These are phyloP conservation scores for Saturnispora zaruensis DNA, from an alignment of 805 yeast species.

Conservation along the genomic window DNA sequence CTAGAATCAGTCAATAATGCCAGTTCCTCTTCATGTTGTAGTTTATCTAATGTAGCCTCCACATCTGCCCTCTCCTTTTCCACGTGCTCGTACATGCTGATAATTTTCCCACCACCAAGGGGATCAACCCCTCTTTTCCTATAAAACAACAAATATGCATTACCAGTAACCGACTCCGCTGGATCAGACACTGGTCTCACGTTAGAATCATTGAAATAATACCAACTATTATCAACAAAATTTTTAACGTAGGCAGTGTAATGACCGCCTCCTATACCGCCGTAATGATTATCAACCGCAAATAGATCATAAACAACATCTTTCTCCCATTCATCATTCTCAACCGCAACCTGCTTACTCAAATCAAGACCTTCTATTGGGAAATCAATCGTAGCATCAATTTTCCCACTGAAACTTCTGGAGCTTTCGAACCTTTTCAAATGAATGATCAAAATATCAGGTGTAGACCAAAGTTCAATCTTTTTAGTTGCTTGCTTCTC, in stretches of 20 bases:
- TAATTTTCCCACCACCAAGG: conserved; percentile 43
- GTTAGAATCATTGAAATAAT: conserved; percentile 79
- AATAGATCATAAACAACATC: conserved; percentile 65
- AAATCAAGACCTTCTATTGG: conserved; percentile 80
- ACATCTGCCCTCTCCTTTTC: conserved; percentile 16
- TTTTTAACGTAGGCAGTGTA: conserved; percentile 87
- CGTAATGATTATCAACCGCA: conserved; percentile 93
- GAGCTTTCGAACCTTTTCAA: conserved; percentile 84
- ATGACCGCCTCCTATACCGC: conserved; percentile 97
- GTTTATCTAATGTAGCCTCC: conserved; percentile 5
- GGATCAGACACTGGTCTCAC: conserved; percentile 53
- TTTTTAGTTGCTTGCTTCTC: conserved; percentile 87
- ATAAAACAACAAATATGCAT: conserved; percentile 85
- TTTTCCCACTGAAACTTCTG: conserved; percentile 79
- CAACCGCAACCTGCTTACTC: conserved; percentile 40
- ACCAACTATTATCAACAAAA: conserved; percentile 72
- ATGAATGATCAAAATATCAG: conserved; percentile 84
- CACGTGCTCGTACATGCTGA: conserved; percentile 34
- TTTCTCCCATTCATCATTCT: conserved; percentile 27
- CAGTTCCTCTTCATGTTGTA: background rate
- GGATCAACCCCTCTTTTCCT: conserved; percentile 39
- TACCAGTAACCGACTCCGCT: conserved; percentile 52
- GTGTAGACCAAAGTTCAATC: conserved; percentile 87
- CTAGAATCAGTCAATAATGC: conserved; percentile 3
- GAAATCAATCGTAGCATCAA: conserved; percentile 75